Evolutionary conservation across 2,329 filamentous ascomycete genomes (phyloP).

Genomic region (Coniochaeta sp.): DNA sequence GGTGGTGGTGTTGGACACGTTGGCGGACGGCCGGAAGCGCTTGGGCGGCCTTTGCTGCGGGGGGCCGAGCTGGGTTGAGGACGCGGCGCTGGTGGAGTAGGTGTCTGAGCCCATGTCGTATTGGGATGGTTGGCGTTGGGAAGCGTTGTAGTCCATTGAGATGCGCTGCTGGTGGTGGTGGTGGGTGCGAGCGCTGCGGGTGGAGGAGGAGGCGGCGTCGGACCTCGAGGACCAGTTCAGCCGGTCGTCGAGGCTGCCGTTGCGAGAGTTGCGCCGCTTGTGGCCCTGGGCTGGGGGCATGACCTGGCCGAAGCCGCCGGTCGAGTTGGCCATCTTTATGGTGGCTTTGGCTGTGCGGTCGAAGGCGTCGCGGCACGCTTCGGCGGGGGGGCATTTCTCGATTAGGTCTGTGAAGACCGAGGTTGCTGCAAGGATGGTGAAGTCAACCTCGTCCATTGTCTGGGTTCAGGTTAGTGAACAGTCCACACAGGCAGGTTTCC

Average conservation of each 20-base stretch:
- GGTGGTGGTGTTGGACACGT: constrained; percentile 17
- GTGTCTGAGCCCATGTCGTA: constrained; percentile 22
- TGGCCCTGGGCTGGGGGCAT: not conserved
- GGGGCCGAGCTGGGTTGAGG: constrained; percentile 27
- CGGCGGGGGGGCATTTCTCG: constrained; percentile 89
- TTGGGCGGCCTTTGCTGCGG: not conserved
- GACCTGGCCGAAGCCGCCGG: constrained; percentile 64
- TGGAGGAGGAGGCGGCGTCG: constrained; percentile 16
- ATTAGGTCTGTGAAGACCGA: constrained; percentile 88
- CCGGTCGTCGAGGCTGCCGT: constrained; percentile 12
- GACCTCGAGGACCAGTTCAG: constrained; percentile 22
- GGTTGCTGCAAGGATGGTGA: constrained; percentile 86
- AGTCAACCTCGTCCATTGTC: constrained; percentile 95
- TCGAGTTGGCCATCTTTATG: constrained; percentile 87
- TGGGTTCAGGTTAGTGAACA: constrained; percentile 28
- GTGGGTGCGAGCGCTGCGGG: constrained; percentile 8
- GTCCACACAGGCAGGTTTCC: not conserved
- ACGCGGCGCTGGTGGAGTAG: constrained; percentile 31
- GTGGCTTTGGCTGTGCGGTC: constrained; percentile 93
- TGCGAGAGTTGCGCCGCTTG: not conserved
- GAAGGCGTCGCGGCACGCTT: constrained; percentile 91
- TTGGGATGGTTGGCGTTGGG: not conserved
- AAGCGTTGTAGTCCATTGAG: constrained; percentile 10
- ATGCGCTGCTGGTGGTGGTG: constrained; percentile 5
- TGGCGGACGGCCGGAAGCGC: not conserved